Percentiles rank a stretch among this genome's conserved stretches.
Evolutionary conservation across 495 filamentous ascomycete genomes (phyloP).

Genomic region (Neurospora sp.): DNA sequence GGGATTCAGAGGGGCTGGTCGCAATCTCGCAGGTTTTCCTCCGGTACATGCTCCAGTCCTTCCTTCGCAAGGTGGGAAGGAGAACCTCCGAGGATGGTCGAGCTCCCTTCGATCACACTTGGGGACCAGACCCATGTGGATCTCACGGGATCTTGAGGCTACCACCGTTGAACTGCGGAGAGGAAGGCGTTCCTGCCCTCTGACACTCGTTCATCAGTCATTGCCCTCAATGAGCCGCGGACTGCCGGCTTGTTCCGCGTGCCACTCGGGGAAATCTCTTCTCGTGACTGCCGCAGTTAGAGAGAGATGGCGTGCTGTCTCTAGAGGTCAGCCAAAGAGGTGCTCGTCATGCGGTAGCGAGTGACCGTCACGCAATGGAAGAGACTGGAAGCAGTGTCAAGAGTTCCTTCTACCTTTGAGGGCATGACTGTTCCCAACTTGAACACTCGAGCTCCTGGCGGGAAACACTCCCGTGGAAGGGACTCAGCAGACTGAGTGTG

Average conservation of each 20-base stretch:
- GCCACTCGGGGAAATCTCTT: neutral
- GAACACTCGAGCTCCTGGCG: neutral
- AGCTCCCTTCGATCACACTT: neutral
- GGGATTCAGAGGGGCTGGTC: neutral
- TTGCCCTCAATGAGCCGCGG: neutral
- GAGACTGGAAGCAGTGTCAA: neutral
- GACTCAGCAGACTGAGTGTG: too few species aligned
- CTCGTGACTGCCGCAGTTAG: neutral
- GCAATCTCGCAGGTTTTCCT: neutral
- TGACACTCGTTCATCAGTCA: neutral
- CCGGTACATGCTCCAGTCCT: neutral
- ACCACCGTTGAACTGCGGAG: neutral
- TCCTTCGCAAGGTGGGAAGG: neutral
- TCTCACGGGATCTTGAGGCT: neutral
- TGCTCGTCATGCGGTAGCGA: neutral
- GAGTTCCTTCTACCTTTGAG: neutral
- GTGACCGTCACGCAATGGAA: neutral
- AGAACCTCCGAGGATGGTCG: fast-evolving
- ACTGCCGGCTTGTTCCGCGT: neutral
- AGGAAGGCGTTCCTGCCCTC: neutral
- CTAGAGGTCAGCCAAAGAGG: neutral
- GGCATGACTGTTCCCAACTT: neutral
- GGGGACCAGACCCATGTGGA: neutral
- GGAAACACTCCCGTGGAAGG: neutral
- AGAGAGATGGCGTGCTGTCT: neutral